Percentiles rank a stretch among this genome's conserved stretches.
Evolutionary conservation across 2,329 filamentous ascomycete species (phyloP).

Genomic region (Neobulgaria alba): DNA sequence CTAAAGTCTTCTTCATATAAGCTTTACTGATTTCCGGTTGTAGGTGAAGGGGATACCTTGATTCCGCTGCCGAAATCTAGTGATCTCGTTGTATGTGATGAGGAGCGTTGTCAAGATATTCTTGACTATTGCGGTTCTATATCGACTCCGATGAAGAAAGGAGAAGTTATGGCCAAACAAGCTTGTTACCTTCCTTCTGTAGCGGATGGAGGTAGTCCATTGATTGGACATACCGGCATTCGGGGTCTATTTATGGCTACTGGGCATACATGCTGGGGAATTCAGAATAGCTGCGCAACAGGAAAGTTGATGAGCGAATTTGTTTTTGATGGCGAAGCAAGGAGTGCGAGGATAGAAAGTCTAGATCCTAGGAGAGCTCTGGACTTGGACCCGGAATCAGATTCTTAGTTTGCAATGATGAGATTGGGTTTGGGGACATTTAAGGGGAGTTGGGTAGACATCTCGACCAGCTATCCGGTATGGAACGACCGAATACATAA

Average conservation of each 20-base stretch:
- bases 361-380: constrained; percentile 58
- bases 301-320: constrained; percentile 74
- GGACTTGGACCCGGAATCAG: constrained; percentile 6
- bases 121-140: constrained; percentile 66
- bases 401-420: too few species aligned
- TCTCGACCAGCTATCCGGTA: not conserved
- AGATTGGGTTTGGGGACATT: too few species aligned
- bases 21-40: not conserved
- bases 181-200: constrained; percentile 79
- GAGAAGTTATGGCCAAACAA: constrained; percentile 66
- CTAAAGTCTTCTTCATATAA: too few species aligned
- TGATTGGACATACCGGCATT: constrained; percentile 68
- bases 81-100: constrained; percentile 68
- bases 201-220: constrained; percentile 49
- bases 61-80: constrained; percentile 69
- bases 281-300: constrained; percentile 89
- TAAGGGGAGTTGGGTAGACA: too few species aligned
- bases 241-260: constrained; percentile 73
- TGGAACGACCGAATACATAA: not conserved
- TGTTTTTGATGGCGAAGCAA: constrained; percentile 62
- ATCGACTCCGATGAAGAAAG: constrained; percentile 55
- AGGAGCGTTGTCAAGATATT: constrained; percentile 73
- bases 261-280: constrained; percentile 96
- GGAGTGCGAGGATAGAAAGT: constrained; percentile 55
- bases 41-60: constrained; percentile 66